Conservation (phyloP, 257 asterid species). For the Fraxinus anomala region DNA sequence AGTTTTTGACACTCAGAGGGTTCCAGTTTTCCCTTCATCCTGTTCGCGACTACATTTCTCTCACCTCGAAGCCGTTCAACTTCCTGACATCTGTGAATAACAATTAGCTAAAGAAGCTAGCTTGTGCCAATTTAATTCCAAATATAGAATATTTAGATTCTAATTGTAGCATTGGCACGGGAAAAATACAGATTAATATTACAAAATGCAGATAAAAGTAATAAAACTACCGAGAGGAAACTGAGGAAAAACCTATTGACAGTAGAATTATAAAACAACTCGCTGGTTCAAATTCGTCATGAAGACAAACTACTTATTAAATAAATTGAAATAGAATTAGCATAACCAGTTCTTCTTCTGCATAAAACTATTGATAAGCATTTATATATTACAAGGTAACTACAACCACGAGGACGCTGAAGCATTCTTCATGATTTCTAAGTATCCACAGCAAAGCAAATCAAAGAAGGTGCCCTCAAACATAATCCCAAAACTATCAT, state of each 20-base stretch:
- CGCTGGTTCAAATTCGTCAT: no score
- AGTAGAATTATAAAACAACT: no score
- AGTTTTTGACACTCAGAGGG: constrained; percentile 80
- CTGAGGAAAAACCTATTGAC: background rate
- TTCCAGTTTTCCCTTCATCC: constrained; percentile 89
- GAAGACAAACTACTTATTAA: no score
- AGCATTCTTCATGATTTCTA: background rate
- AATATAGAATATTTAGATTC: background rate
- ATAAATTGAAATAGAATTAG: background rate
- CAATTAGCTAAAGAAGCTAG: constrained; percentile 61
- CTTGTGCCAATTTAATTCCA: background rate
- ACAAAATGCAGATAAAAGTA: background rate
- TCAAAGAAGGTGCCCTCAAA: background rate
- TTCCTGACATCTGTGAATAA: constrained; percentile 91
- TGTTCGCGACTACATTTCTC: constrained; percentile 91
- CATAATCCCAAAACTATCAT: background rate
- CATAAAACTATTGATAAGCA: no score
- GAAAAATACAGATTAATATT: background rate
- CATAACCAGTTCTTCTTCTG: no score
- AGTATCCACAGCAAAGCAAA: background rate
- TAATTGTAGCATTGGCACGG: background rate
- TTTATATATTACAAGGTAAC: no score
- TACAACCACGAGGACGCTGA: background rate
- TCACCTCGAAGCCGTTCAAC: constrained; percentile 91
- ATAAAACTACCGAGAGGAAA: background rate